phyloP scores from a whole-genome alignment of 2,329 filamentous ascomycete genomes.

The Gyromitra esculenta region DNA sequence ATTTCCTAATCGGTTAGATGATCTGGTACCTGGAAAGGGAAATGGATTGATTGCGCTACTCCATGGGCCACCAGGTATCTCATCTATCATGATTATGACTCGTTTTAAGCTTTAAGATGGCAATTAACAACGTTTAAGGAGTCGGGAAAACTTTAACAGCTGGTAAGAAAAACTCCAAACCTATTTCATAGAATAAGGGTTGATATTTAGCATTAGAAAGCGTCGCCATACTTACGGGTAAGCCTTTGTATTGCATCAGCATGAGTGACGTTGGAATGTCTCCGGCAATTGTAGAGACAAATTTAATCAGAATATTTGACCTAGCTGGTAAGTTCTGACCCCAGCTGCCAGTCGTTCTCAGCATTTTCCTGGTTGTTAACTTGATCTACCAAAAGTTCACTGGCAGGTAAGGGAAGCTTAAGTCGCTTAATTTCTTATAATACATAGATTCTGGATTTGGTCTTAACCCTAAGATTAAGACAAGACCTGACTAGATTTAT shows the following conservation, averaged over 20 bases:
- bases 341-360: background rate
- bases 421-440: background rate
- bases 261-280: constrained; percentile 13
- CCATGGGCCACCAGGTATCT: background rate
- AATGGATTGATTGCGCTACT: constrained; percentile 5
- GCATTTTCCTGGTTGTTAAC: background rate
- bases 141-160: constrained; percentile 7
- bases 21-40: constrained; percentile 1
- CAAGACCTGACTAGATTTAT: background rate
- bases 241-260: constrained; percentile 9
- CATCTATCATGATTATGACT: background rate
- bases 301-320: constrained; percentile 4
- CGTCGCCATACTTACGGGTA: constrained; percentile 6
- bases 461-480: background rate
- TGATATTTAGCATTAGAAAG: background rate
- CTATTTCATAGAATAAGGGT: background rate
- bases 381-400: background rate
- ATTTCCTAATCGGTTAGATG: constrained; percentile 1
- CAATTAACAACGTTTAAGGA: background rate
- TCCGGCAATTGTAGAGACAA: constrained; percentile 9
- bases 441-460: background rate
- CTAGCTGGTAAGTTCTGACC: background rate
- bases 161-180: background rate
- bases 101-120: background rate
- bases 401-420: constrained; percentile 4